A percentile compares a stretch with the other conserved stretches of the same genome.
Evolutionary conservation across 495 filamentous ascomycete genomes (phyloP).

Genomic region (Trichodelitschia bisporula): DNA sequence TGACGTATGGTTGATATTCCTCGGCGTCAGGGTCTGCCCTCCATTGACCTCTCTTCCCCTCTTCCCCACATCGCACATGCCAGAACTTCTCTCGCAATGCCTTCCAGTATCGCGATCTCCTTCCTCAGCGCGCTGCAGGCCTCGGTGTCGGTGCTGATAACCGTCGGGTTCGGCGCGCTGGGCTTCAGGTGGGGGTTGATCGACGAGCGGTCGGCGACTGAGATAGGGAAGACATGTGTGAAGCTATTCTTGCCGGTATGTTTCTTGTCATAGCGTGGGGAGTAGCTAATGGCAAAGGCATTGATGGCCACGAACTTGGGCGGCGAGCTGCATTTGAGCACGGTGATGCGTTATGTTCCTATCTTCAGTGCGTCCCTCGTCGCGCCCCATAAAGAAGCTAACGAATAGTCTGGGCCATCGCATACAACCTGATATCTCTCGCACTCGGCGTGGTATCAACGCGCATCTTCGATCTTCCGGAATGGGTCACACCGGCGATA

Average conservation of each 20-base stretch:
- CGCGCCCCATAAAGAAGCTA: slow-evolving; percentile 1
- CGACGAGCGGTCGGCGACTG: slow-evolving; percentile 25
- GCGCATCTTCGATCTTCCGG: slow-evolving; percentile 28
- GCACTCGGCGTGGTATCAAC: slow-evolving; percentile 21
- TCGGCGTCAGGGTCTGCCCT: too few relatives aligned
- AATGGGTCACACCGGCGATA: slow-evolving; percentile 40
- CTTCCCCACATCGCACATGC: too few relatives aligned
- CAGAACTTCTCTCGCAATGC: too few relatives aligned
- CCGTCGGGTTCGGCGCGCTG: slow-evolving; percentile 36
- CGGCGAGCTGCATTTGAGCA: slow-evolving; percentile 31
- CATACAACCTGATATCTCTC: slow-evolving; percentile 30
- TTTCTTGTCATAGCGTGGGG: too few relatives aligned
- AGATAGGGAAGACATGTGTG: slow-evolving; percentile 41
- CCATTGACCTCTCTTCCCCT: too few relatives aligned
- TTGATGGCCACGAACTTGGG: slow-evolving; percentile 48
- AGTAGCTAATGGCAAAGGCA: too few relatives aligned
- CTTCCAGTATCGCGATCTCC: slow-evolving; percentile 15
- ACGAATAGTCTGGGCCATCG: slow-evolving; percentile 28
- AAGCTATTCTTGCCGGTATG: slow-evolving; percentile 45
- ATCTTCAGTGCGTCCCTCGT: slow-evolving; percentile 17
- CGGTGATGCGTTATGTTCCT: slow-evolving; percentile 30
- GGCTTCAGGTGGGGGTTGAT: slow-evolving; percentile 34
- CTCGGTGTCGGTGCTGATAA: slow-evolving; percentile 41
- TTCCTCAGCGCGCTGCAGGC: slow-evolving; percentile 51
- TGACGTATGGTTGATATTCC: too few relatives aligned